These are phyloP conservation scores for Ottelia alismoides DNA, from an alignment of 106 monocot species.

Conservation along the genomic window DNA sequence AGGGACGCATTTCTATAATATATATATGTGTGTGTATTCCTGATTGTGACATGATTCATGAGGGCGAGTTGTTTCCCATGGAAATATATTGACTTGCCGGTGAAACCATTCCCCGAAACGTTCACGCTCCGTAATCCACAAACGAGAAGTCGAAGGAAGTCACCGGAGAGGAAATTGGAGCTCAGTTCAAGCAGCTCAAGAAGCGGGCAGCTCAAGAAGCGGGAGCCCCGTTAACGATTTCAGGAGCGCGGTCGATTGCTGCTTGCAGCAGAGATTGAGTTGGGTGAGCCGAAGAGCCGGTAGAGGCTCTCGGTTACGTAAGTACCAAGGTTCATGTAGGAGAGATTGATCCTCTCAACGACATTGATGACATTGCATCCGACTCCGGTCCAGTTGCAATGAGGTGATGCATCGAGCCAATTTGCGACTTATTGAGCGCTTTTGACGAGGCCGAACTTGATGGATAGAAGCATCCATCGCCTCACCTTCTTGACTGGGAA, in stretches of 20 bases:
- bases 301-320: constrained; percentile 10
- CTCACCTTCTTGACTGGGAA: constrained; percentile 15
- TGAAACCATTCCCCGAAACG: too few relatives aligned
- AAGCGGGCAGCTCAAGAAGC: too few relatives aligned
- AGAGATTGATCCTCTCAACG: constrained; percentile 22
- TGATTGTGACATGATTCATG: too few relatives aligned
- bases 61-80: too few relatives aligned
- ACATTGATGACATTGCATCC: constrained; percentile 22
- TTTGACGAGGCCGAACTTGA: constrained; percentile 43
- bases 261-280: constrained; percentile 38
- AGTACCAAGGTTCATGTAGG: constrained; percentile 59
- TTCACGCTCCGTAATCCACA: constrained; percentile 24
- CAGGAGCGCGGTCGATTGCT: constrained; percentile 32
- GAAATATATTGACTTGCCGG: too few relatives aligned
- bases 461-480: constrained; percentile 22
- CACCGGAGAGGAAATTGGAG: constrained; percentile 45
- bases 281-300: constrained; percentile 17
- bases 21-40: too few relatives aligned
- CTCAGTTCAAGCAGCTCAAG: constrained; percentile 51
- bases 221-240: constrained; percentile 13
- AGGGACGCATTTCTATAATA: too few relatives aligned
- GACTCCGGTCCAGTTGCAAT: constrained; percentile 67
- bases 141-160: constrained; percentile 45
- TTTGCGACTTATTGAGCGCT: too few relatives aligned
- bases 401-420: not conserved